Base-by-base conservation (phyloP, 345 rosid genomes). In the Eucalyptus rudis region DNA sequence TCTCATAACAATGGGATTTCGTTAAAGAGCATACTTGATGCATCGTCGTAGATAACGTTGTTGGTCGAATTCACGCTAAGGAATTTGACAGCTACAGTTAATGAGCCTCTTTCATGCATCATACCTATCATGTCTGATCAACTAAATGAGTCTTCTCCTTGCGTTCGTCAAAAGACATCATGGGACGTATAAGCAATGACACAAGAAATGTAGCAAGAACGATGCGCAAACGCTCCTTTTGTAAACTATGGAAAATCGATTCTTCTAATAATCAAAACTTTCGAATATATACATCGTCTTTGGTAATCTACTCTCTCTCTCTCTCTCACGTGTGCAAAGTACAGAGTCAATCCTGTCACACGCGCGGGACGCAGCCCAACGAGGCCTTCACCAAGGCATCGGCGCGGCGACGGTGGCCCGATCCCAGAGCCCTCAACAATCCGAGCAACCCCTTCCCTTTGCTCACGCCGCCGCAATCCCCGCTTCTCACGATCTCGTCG, bases 401-500 rank as follows among this genome's bases (percentile, higher is more conserved):
- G 27, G 83, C 47, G 47, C 47, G 83, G 43, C 27, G 83, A 40
- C 83, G 47, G 29, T 20, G 83, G 47, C 29, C 83, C 86, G 54
- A 44, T 89, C 91, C 88, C 94, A 90, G 81, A 86, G 54, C 88
- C 84, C 90, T 17, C 91, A 88, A 80, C 83, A 76, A 40, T 40
- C 83, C 83, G 14, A 76, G 11, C 47, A 76, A 76, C 29, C 47
- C 47, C 47, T 76, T 76, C 47, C 47, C 83, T 40, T 76, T 76
- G 83, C 83, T 76, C 83, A 19, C 2, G 47, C 36, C 40, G 76
- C 76, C 10, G 36, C 76, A 92, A 87, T 71, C 92, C 76, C 95
- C 94, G 91, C 76, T 91, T n/a, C 49, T 90, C 86, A 79, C 86
- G 59, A 85, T 93, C 58, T 83, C 88, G 40, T 14, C 58, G 86